These are phyloP conservation scores for Psilocybe cyanescens DNA, from an alignment of 768 basidiomycete species.

Conservation along the genomic window DNA sequence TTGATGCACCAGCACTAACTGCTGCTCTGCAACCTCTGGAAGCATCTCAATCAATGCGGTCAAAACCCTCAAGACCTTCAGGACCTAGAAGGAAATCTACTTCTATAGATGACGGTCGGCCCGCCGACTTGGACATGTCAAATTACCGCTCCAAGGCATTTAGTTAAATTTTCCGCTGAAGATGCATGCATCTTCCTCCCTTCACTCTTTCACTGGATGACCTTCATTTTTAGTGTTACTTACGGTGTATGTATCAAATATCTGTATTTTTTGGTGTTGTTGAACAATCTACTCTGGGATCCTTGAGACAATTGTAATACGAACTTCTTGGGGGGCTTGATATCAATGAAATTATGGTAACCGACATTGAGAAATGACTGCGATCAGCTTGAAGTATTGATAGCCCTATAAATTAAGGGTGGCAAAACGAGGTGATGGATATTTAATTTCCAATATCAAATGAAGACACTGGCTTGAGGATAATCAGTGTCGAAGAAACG, in stretches of 20 bases:
- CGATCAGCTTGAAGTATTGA: too few species aligned
- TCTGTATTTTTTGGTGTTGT: slow-evolving; percentile 13
- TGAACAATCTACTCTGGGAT: slow-evolving; percentile 16
- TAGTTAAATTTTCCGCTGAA: slow-evolving; percentile 11
- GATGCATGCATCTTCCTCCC: slow-evolving; percentile 5
- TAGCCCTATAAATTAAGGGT: background rate
- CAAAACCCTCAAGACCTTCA: slow-evolving; percentile 30
- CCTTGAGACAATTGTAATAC: background rate
- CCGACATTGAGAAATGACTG: too few species aligned
- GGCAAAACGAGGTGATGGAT: background rate
- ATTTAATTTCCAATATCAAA: background rate
- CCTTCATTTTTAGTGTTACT: slow-evolving; percentile 1
- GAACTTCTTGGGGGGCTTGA: background rate
- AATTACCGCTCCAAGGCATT: slow-evolving; percentile 19
- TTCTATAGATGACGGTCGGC: slow-evolving; percentile 28
- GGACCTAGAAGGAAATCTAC: slow-evolving; percentile 37
- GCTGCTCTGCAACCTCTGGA: slow-evolving; percentile 19
- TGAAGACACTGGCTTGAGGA: too few species aligned
- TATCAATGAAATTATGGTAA: background rate
- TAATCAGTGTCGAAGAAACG: background rate
- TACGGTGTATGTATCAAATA: slow-evolving; percentile 2
- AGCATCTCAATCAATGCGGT: slow-evolving; percentile 13
- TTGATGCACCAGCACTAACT: slow-evolving; percentile 20
- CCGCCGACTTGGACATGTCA: slow-evolving; percentile 30
- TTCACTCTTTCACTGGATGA: slow-evolving; percentile 13